These are phyloP conservation scores for Cyberlindnera meyerae DNA, from an alignment of 805 yeast genomes.

Conservation along the genomic window DNA sequence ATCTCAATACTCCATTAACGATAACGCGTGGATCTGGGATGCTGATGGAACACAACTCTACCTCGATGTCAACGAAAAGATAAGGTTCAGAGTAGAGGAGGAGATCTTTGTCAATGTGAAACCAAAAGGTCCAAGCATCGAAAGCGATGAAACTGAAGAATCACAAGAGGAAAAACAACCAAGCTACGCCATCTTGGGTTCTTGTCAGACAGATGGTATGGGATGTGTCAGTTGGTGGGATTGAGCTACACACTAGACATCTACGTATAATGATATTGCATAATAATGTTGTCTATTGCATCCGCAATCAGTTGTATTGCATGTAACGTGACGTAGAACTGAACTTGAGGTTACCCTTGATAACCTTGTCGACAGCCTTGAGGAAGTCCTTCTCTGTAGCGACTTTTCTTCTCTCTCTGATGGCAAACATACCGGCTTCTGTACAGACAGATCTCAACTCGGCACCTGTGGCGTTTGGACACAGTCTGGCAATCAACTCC, in stretches of 20 bases:
- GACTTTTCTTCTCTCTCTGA: constrained; percentile 95
- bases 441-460: constrained; percentile 98
- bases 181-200: constrained; percentile 80
- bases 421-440: constrained; percentile 99
- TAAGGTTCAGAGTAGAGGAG: constrained; percentile 86
- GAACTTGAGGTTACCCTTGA: constrained; percentile 97
- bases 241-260: too few species aligned
- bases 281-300: too few species aligned
- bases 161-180: constrained; percentile 45
- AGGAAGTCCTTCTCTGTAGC: constrained; percentile 97
- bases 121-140: constrained; percentile 59
- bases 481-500: constrained; percentile 95
- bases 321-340: constrained; percentile 95
- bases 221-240: constrained; percentile 98
- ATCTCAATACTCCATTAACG: constrained; percentile 60
- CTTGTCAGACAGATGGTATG: constrained; percentile 95
- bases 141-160: constrained; percentile 24
- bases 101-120: constrained; percentile 80
- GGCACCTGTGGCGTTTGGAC: constrained; percentile 99
- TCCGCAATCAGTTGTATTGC: constrained; percentile 77
- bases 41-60: constrained; percentile 68
- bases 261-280: too few species aligned
- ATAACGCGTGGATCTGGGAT: constrained; percentile 96
- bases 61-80: constrained; percentile 85
- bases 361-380: constrained; percentile 97